Conservation (phyloP, 2,329 filamentous ascomycete species). For the Cordyceps pruinosa region DNA sequence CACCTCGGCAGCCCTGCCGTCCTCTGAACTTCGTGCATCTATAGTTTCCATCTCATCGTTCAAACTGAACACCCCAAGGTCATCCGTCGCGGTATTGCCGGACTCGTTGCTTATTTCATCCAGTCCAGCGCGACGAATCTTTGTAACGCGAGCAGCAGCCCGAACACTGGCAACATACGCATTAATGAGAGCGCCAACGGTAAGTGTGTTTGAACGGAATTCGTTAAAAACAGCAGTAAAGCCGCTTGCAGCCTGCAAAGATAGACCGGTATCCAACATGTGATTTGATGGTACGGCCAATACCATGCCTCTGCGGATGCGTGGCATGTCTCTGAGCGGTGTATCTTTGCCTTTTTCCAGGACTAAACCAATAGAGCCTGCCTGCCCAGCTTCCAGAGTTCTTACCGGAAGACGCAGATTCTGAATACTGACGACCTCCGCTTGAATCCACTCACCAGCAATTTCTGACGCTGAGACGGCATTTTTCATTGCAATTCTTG, state of each 20-base stretch:
- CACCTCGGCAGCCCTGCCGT: constrained; percentile 38
- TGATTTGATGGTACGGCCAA: constrained; percentile 56
- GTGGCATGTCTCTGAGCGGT: constrained; percentile 24
- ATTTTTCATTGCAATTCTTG: constrained; percentile 45
- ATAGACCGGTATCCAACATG: constrained; percentile 48
- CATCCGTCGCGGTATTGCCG: constrained; percentile 27
- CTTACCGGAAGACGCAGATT: constrained; percentile 81
- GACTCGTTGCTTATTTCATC: constrained; percentile 20
- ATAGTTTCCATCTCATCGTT: constrained; percentile 38
- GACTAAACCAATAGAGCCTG: constrained; percentile 78
- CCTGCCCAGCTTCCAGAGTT: constrained; percentile 70
- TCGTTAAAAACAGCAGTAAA: constrained; percentile 66
- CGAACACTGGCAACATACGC: constrained; percentile 84
- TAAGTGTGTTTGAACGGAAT: constrained; percentile 54
- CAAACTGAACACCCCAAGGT: constrained; percentile 52
- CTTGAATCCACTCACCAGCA: constrained; percentile 69
- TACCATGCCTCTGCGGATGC: constrained; percentile 75
- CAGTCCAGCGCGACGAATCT: constrained; percentile 40
- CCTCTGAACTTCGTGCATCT: constrained; percentile 19
- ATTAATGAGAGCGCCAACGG: constrained; percentile 64
- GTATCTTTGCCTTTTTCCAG: constrained; percentile 33
- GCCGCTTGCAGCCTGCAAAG: constrained; percentile 58
- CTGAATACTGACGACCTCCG: constrained; percentile 76
- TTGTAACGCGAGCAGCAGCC: constrained; percentile 63
- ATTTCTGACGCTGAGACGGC: constrained; percentile 43